Evolutionary conservation across 208 protist species (phyloP), one percentile per base, ranked within the genome.

Genomic region (Jaenimonas drosophilae): DNA sequence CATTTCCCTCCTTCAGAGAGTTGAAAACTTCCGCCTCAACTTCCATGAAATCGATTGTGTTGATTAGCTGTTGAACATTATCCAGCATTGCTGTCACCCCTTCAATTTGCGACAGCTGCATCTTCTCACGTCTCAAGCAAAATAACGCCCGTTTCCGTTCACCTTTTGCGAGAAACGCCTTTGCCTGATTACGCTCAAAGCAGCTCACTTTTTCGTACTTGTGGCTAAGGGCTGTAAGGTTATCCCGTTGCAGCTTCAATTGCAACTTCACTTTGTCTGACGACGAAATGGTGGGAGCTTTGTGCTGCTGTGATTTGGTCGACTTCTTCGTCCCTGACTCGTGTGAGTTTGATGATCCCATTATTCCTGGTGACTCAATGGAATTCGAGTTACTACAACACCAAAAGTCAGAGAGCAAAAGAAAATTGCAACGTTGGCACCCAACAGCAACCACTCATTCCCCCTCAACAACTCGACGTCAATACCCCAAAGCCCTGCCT

Each of bases 201-300:
- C 28, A 30, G 19, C 54, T 75, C 2, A 76, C 64, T 25, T 49
- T 58, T 38, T 88, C 84, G 58, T 78, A 89, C 45, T 70, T 78
- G 23, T 64, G 64, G 14, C 87, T 70, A 11, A 79, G 61, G 21
- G 76, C 79, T 23, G 49, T 40, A 4, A 89, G 49, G 32, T 79
- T 83, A 53, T 92, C 84, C 30, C 84, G 55, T 41, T 88, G 79
- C 29, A 92, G 36, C 33, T 92, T 92, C 12, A 92, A 64, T 36
- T 92, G 76, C n/a, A 92, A 43, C 25, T 76, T 72, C 5, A 57
- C 68, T 38, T 73, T 67, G 43, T 92, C 84, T 7, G 70, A 75
- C n/a, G n/a, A n/a, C n/a, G n/a, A n/a, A n/a, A n/a, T n/a, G n/a
- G n/a, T n/a, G n/a, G n/a, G n/a, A n/a, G n/a, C n/a, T n/a, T n/a